Evolutionary conservation across 257 asterid species (phyloP).

Genomic region (Plantago major): DNA sequence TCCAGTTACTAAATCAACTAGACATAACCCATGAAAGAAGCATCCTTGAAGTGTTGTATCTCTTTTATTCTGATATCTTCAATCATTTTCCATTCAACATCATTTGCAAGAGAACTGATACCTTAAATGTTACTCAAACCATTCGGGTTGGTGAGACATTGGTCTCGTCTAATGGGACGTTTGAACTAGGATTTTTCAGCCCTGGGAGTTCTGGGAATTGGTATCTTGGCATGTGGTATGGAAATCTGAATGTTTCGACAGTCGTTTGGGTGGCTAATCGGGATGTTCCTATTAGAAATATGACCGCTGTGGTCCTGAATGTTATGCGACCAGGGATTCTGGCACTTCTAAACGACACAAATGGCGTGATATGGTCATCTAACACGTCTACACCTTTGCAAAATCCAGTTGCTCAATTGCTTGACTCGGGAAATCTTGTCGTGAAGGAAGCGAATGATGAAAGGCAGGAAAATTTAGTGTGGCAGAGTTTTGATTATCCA

Average conservation of each 20-base stretch:
- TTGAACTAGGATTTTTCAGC: not conserved
- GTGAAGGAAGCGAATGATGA: slow-evolving; percentile 24
- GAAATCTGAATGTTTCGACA: not conserved
- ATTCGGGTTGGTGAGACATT: not conserved
- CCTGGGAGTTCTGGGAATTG: not conserved
- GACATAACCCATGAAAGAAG: too few relatives aligned
- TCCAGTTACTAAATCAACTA: too few relatives aligned
- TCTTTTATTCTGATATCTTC: not conserved
- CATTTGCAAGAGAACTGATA: not conserved
- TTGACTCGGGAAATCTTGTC: slow-evolving; percentile 51
- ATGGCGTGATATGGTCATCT: slow-evolving; percentile 2
- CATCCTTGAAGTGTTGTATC: too few relatives aligned
- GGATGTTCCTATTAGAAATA: not conserved
- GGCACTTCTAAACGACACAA: not conserved
- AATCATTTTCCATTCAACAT: not conserved
- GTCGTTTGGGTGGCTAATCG: slow-evolving; percentile 9
- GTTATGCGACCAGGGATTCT: not conserved
- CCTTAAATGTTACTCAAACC: not conserved
- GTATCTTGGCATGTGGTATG: not conserved
- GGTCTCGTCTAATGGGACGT: not conserved
- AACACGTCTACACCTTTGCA: not conserved
- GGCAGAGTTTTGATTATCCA: slow-evolving; percentile 59
- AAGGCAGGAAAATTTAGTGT: slow-evolving; percentile 26
- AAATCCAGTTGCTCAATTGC: slow-evolving; percentile 27
- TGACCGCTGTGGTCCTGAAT: not conserved